phyloP scores from a whole-genome alignment of 495 filamentous ascomycete genomes.

The Talaromyces nanjingensis region DNA sequence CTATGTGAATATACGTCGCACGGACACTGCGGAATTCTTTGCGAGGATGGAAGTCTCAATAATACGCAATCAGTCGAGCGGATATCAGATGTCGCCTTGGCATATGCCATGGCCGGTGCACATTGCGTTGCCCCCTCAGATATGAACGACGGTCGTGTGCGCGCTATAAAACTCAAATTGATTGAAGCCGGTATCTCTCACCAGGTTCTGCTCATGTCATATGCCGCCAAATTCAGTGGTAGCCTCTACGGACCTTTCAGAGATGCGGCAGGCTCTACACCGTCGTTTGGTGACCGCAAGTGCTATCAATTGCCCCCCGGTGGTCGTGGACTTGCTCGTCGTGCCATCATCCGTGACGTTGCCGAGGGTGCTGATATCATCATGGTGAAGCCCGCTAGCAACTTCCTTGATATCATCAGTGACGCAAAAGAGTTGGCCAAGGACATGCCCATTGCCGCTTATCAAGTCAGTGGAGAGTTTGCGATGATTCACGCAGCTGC shows the following conservation, averaged over 20 bases:
- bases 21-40: conserved; percentile 91
- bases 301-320: conserved; percentile 96
- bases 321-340: conserved; percentile 84
- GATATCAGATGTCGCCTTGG: conserved; percentile 85
- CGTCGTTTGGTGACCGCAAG: conserved; percentile 87
- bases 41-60: conserved; percentile 87
- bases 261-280: conserved; percentile 86
- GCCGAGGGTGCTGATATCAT: conserved; percentile 93
- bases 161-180: conserved; percentile 92
- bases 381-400: conserved; percentile 95
- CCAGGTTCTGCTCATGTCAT: conserved; percentile 87
- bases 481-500: conserved; percentile 97
- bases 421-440: conserved; percentile 90
- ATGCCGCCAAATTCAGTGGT: conserved; percentile 93
- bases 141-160: conserved; percentile 97
- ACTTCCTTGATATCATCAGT: conserved; percentile 92
- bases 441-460: conserved; percentile 87
- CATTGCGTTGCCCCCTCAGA: conserved; percentile 96
- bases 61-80: conserved; percentile 87
- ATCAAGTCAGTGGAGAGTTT: conserved; percentile 95
- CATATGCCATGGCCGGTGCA: conserved; percentile 87
- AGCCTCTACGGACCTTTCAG: conserved; percentile 96
- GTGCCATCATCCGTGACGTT: conserved; percentile 86
- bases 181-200: conserved; percentile 89
- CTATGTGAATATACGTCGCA: conserved; percentile 99